A percentile compares a stretch with the other conserved stretches of the same genome.
These are phyloP conservation scores for Pigoraptor vietnamica DNA, from an alignment of 78 protist genomes.

Conservation along the genomic window DNA sequence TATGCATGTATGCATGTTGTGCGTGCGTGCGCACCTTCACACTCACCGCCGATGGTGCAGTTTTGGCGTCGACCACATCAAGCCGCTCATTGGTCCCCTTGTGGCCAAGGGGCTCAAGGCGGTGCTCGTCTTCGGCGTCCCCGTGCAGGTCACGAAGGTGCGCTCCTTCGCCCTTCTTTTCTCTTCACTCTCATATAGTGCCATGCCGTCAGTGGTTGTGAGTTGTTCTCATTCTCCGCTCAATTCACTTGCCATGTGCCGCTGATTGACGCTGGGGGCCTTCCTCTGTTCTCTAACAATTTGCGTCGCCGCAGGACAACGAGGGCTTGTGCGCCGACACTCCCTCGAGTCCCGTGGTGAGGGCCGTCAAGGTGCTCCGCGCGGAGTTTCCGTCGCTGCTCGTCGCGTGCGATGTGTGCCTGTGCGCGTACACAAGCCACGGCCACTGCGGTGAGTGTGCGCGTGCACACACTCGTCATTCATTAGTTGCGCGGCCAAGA, in stretches of 20 bases:
- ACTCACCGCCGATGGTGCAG: background rate
- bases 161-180: background rate
- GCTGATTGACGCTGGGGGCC: too few relatives aligned
- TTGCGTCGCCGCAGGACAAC: constrained; percentile 49
- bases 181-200: background rate
- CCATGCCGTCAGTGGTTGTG: background rate
- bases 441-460: constrained; percentile 68
- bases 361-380: constrained; percentile 30
- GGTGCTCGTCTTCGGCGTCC: constrained; percentile 76
- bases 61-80: constrained; percentile 16
- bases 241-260: too few relatives aligned
- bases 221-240: background rate
- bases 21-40: too few relatives aligned
- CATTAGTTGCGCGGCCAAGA: too few relatives aligned
- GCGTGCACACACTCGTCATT: background rate
- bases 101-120: constrained; percentile 64
- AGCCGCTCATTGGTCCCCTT: constrained; percentile 45
- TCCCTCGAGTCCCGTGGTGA: constrained; percentile 25
- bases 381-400: constrained; percentile 36
- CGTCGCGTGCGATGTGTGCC: constrained; percentile 67
- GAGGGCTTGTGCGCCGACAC: constrained; percentile 27
- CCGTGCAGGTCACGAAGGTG: background rate
- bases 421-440: constrained; percentile 69
- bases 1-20: too few relatives aligned
- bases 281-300: too few relatives aligned